Conservation (phyloP, 2,329 filamentous ascomycete species). For the Botrytis sinoallii region DNA sequence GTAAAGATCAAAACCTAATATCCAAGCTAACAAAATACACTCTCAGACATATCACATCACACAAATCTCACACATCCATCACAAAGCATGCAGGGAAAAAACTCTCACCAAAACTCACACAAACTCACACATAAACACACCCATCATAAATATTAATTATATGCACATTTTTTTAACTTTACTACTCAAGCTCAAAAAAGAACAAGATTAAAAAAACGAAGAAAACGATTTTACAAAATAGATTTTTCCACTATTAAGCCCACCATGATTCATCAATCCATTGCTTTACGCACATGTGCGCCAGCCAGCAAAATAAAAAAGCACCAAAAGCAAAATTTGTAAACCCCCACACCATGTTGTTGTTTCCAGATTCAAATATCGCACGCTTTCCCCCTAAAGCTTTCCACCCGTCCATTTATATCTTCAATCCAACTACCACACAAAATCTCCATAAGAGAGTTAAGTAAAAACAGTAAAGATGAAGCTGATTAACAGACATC, state of each 20-base stretch:
- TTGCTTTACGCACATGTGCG: conserved; percentile 22
- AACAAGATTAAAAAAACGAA: background rate
- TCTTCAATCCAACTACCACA: conserved; percentile 23
- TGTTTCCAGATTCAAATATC: conserved; percentile 22
- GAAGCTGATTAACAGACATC: conserved; percentile 21
- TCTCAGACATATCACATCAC: background rate
- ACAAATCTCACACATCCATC: background rate
- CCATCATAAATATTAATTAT: conserved; percentile 12
- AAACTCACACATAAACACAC: background rate
- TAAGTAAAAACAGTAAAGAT: conserved; percentile 25
- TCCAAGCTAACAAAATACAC: background rate
- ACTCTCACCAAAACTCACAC: too few species aligned
- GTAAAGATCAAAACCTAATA: background rate
- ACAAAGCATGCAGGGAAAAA: background rate
- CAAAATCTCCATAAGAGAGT: conserved; percentile 31
- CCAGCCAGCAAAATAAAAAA: conserved; percentile 31
- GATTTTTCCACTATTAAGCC: conserved; percentile 35
- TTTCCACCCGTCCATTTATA: conserved; percentile 26
- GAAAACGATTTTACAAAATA: conserved; percentile 28
- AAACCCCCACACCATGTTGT: conserved; percentile 17
- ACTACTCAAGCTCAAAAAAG: conserved; percentile 2
- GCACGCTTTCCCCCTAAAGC: conserved; percentile 15
- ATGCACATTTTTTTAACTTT: conserved; percentile 8
- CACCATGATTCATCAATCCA: conserved; percentile 31
- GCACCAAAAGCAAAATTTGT: conserved; percentile 23